phyloP scores from a whole-genome alignment of 805 yeast species.

The Pichia exigua region DNA sequence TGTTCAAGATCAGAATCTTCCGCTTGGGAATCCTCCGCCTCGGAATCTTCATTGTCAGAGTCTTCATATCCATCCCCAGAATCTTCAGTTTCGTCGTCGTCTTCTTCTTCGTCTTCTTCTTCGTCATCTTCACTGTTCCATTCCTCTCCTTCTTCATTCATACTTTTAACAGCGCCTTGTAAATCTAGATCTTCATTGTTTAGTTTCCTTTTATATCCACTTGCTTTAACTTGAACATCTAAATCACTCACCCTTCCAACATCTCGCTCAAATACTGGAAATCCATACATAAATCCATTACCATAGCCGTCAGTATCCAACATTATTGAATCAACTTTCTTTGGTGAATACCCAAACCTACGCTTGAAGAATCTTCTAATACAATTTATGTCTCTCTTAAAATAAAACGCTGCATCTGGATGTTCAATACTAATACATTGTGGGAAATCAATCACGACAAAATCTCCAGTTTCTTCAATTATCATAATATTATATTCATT shows the following conservation, averaged over 20 bases:
- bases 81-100: constrained; percentile 24
- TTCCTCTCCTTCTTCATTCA: constrained; percentile 17
- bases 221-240: constrained; percentile 86
- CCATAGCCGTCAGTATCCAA: constrained; percentile 75
- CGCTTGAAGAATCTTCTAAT: constrained; percentile 74
- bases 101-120: constrained; percentile 25
- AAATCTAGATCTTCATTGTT: constrained; percentile 48
- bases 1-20: constrained; percentile 29
- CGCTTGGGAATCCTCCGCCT: constrained; percentile 28
- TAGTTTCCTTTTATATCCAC: constrained; percentile 57
- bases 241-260: constrained; percentile 58
- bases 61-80: constrained; percentile 29
- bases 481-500: constrained; percentile 95
- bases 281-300: constrained; percentile 66
- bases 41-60: constrained; percentile 24
- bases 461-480: constrained; percentile 51
- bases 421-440: constrained; percentile 95
- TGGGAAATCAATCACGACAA: constrained; percentile 95
- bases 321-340: constrained; percentile 53
- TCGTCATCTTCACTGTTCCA: constrained; percentile 16
- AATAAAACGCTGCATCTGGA: constrained; percentile 77
- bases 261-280: constrained; percentile 75
- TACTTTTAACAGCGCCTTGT: constrained; percentile 60
- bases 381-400: constrained; percentile 90
- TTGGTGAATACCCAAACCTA: constrained; percentile 69